Evolutionary conservation across 495 filamentous ascomycete genomes (phyloP).

Genomic region (Aspergillus homomorphus): DNA sequence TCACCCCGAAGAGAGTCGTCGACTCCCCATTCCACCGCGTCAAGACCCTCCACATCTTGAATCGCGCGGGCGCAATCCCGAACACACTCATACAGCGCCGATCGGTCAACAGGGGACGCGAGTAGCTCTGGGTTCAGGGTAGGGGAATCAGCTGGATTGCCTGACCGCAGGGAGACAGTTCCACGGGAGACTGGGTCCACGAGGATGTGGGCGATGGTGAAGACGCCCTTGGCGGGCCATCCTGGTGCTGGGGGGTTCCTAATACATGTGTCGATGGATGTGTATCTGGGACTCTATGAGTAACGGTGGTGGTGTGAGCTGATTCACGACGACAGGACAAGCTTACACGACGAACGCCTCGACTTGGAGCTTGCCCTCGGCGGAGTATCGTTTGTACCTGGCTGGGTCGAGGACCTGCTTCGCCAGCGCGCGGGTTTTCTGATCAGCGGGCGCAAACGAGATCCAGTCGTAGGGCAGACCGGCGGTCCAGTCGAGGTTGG

Average conservation of each 20-base stretch:
- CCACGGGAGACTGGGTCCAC: background rate
- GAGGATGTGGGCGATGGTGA: constrained; percentile 3
- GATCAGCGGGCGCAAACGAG: background rate
- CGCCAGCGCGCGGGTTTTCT: background rate
- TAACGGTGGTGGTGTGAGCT: background rate
- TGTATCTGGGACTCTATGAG: background rate
- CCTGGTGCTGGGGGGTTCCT: background rate
- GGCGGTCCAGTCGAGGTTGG: background rate
- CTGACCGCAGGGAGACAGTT: background rate
- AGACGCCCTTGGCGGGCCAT: background rate
- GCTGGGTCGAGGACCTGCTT: background rate
- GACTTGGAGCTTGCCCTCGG: background rate
- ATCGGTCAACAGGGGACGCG: background rate
- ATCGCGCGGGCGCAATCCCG: background rate
- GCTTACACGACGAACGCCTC: background rate
- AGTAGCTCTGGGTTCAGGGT: background rate
- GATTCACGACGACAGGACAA: too few species aligned
- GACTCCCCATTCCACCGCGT: background rate
- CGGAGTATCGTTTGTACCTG: background rate
- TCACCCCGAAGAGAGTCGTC: background rate
- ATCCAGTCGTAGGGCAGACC: constrained; percentile 4
- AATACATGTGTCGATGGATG: background rate
- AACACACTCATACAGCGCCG: background rate
- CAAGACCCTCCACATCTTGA: background rate
- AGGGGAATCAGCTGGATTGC: background rate